A percentile compares a stretch with the other conserved stretches of the same genome.
These are phyloP conservation scores for Globisporangium emineosum DNA, from an alignment of 352 stramenopile genomes.

Conservation along the genomic window DNA sequence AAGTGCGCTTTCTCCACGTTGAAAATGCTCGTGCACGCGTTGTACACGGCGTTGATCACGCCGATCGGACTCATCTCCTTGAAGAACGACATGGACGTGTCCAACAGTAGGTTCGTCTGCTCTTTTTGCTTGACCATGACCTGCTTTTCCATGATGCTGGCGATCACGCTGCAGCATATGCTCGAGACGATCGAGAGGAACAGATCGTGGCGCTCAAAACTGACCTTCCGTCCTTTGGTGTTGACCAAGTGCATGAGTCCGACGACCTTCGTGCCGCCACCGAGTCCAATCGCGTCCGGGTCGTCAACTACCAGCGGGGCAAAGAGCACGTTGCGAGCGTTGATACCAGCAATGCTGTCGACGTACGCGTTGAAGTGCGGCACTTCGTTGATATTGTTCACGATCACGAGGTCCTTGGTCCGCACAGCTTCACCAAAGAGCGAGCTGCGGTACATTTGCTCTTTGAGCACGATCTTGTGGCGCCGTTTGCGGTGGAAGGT, in stretches of 20 bases:
- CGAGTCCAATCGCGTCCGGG: conserved; percentile 18
- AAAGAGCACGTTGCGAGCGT: conserved; percentile 57
- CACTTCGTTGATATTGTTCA: conserved; percentile 45
- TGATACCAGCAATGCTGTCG: conserved; percentile 55
- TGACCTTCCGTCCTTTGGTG: conserved; percentile 51
- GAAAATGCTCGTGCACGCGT: conserved; percentile 66
- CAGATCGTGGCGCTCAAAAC: conserved; percentile 67
- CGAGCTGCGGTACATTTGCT: conserved; percentile 46
- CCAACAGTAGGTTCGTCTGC: conserved; percentile 55
- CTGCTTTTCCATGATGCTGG: conserved; percentile 71
- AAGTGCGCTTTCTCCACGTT: conserved; percentile 58
- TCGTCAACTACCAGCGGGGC: conserved; percentile 60
- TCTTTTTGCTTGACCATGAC: conserved; percentile 59
- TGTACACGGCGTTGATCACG: conserved; percentile 81
- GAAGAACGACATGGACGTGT: conserved; percentile 77
- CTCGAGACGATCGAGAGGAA: conserved; percentile 76
- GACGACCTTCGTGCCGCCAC: conserved; percentile 42
- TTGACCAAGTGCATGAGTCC: conserved; percentile 72
- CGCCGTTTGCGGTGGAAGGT: conserved; percentile 73
- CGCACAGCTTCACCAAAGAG: conserved; percentile 50
- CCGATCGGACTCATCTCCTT: conserved; percentile 78
- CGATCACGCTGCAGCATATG: conserved; percentile 61
- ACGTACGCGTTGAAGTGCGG: conserved; percentile 61
- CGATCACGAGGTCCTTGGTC: conserved; percentile 50
- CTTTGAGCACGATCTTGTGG: conserved; percentile 50